Evolutionary conservation across 345 rosid genomes (phyloP), one percentile per base, ranked within the genome.

Genomic region (Syzygium grande): DNA sequence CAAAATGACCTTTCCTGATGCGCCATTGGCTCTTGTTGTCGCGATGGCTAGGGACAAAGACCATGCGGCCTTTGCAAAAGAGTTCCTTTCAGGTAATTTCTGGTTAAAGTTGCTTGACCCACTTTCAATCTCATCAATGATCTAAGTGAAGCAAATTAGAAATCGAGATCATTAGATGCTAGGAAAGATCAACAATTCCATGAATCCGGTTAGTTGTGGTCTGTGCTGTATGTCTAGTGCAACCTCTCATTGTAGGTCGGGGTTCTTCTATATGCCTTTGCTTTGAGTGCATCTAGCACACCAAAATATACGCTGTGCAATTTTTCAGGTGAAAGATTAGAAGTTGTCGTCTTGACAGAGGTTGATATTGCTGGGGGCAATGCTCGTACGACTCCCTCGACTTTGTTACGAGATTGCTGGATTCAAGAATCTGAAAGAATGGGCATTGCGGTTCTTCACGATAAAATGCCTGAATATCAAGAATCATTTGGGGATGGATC

Each of bases 21-120:
- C 94, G 58, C 88, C 59, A 29, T 52, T 96, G 90, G 95, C 92
- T 52, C 89, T 94, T 54, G 93, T 97, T 61, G 94, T 96, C 51
- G 96, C 99, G 84, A 97, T 97, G 99, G 99, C 99, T 85, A 92
- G 88, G 61, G 99, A 98, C 90, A 96, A 96, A 89, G 98, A 96
- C 91, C 99, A 96, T 91, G 86, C 92, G 23, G 95, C 94, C 54
- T 98, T 98, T 91, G 98, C 99, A 52, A 94, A 88, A 90, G 97
- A 96, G 88, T 91, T 98, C 88, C 95, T 98, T 63, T 92, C 95
- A 19, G 98, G 98, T 94, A 90, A 51, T 51, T 43, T 59, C 49
- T 56, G 25, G 25, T 38, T 38, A 41, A 73, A 73, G 80, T 38
- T 73, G 49, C 80, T 9, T 19, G 83, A 22, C 83, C 83, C 83